Base-by-base conservation (phyloP, 371 early-diverging fungal species). In the Quaeritorhiza haematococci region DNA sequence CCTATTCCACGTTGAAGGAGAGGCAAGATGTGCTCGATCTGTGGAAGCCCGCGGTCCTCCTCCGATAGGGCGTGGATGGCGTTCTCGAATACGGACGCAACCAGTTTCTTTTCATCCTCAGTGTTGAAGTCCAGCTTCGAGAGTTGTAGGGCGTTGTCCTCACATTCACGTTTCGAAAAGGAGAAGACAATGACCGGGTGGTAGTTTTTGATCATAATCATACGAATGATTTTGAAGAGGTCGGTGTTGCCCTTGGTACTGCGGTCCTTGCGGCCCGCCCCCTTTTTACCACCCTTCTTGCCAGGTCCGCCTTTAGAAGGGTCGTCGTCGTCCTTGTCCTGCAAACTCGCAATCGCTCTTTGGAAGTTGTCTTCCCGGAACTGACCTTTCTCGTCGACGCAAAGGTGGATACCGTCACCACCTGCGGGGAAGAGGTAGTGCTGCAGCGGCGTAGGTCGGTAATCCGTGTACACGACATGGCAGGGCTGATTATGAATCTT, bases 401-500 rank as follows among this genome's bases (percentile, higher is more conserved):
- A 92, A 63, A 97, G 68, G 64, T 92, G 91, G 56, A 98, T 93
- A 42, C 97, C 95, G 46, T 93, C 91, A 35, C 89, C 92, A 49
- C 90, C 90, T 27, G 83, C 84, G n/a, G 96, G 96, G 71, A 94
- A 96, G 50, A 98, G 61, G 62, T 96, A 98, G 69, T 99, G 88
- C 61, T 96, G 96, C 53, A 99, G 74, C 15, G 99, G 99, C 0
- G 96, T 97, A 2, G 99, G 98, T 49, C 99, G 88, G 77, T 92
- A 99, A 73, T 98, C 98, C 7, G 99, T 99, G 73, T 98, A 98
- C 13, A 99, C 98, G 54, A 99, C 96, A 67, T 99, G 99, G 64
- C 98, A 97, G 7, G 95, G 91, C 65, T 97, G 98, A 48, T 90
- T 82, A 72, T 98, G 96, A 30, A 94, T 89, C 44, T 88, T 89